Evolutionary conservation across 1,139 yeast genomes (phyloP).

Genomic region (Nematodospora anomalae): DNA sequence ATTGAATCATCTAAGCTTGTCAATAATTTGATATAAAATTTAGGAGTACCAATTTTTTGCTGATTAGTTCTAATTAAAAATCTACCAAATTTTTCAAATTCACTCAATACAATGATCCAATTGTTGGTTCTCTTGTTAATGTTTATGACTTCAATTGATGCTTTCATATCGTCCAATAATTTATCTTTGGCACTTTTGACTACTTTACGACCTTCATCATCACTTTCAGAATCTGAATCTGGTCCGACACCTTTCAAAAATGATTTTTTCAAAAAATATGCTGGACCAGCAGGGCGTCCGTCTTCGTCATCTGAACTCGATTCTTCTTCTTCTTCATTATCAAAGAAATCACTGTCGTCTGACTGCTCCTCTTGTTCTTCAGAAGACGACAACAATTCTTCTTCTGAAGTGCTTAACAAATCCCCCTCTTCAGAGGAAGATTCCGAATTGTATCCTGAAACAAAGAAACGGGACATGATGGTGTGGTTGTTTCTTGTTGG

Average conservation of each 20-base stretch:
- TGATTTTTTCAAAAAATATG: conserved; percentile 58
- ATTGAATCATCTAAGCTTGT: conserved; percentile 74
- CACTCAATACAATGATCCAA: conserved; percentile 76
- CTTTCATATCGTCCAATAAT: conserved; percentile 81
- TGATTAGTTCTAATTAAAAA: conserved; percentile 67
- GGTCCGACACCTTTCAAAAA: conserved; percentile 48
- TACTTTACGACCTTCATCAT: conserved; percentile 73
- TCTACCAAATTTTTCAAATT: conserved; percentile 77
- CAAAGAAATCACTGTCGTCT: conserved; percentile 31
- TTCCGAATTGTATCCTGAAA: conserved; percentile 59
- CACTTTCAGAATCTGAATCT: conserved; percentile 56
- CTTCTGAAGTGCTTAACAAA: conserved; percentile 67
- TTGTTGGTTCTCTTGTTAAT: conserved; percentile 69
- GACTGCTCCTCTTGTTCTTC: conserved; percentile 25
- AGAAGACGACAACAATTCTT: conserved; percentile 53
- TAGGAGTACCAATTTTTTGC: conserved; percentile 73
- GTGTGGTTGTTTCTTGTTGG: background rate
- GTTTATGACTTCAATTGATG: conserved; percentile 66
- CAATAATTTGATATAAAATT: conserved; percentile 65
- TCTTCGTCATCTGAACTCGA: conserved; percentile 44
- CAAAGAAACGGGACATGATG: conserved; percentile 75
- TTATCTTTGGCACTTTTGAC: conserved; percentile 95
- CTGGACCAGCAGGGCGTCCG: conserved; percentile 50
- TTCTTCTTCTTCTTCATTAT: conserved; percentile 41
- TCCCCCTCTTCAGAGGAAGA: conserved; percentile 80